Evolutionary conservation across 1,284 basidiomycete genomes (phyloP), one percentile per base, ranked within the genome.

Genomic region (Abortiporus biennis): DNA sequence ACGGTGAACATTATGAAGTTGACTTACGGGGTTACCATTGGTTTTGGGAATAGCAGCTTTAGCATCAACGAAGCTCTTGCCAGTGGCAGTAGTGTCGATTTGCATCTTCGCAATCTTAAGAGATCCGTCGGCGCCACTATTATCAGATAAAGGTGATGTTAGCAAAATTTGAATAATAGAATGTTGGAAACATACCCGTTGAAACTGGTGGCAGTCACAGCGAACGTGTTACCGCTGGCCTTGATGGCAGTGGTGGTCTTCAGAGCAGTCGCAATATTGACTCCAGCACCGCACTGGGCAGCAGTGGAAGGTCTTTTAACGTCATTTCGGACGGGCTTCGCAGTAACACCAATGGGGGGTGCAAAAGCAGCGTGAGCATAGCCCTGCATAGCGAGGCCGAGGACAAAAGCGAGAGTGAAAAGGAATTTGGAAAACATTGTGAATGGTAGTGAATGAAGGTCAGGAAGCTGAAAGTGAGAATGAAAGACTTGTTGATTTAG

Each of bases 81-180:
- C 69, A 2, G 58, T 58, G 21, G 62, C 68, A 3, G 64, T 60
- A 4, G 61, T 38, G 46, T 70, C 65, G 21, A 71, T 56, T 30
- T 40, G 11, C n/a, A n/a, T n/a, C 1, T 61, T 64, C 1, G 57
- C 52, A 39, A 78, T 63, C 43, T 67, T 57, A n/a, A 71, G 68
- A 5, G 75, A 76, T 23, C 75, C 76, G 53, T 78, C 75, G 3
- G 46, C 42, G 33, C 66, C 66, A 33, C 67, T 72, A 38, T 5
- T 33, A n/a, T 23, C 12, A 42, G n/a, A n/a, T n/a, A n/a, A n/a
- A n/a, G n/a, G n/a, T 9, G 34, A 37, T 38, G 22, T 35, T 21
- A 35, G 20, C 32, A 25, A 17, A 27, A 30, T 31, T 40, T 34
- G n/a, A 6, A 44, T 37, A 31, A 17, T 1, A 23, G 29, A 36